A percentile compares a stretch with the other conserved stretches of the same genome.
Evolutionary conservation across 2,329 filamentous ascomycete genomes (phyloP).

Genomic region (Alternaria sp.): DNA sequence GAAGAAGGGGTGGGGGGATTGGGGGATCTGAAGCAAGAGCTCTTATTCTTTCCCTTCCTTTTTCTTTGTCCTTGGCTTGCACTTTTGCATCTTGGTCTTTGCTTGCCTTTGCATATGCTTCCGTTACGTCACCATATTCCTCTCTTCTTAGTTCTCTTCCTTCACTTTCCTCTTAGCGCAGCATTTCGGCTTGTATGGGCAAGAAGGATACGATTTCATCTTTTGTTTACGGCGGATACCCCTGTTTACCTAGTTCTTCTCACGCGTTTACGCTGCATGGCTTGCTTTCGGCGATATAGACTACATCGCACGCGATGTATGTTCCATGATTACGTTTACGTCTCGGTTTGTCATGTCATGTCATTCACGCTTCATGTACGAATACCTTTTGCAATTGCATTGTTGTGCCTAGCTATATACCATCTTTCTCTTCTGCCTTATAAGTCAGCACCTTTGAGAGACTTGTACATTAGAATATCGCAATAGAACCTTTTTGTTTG

Average conservation of each 20-base stretch:
- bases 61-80: background rate
- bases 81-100: background rate
- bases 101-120: background rate
- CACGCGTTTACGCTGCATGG: background rate
- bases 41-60: background rate
- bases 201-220: background rate
- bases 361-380: background rate
- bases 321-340: background rate
- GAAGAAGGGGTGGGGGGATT: conserved; percentile 36
- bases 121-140: background rate
- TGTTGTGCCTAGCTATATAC: background rate
- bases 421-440: fast-evolving
- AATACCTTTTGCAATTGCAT: background rate
- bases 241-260: background rate
- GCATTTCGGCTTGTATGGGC: background rate
- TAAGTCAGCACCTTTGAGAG: too few relatives aligned
- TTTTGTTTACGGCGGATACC: conserved; percentile 4
- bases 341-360: background rate
- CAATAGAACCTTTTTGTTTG: too few relatives aligned
- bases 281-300: background rate
- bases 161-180: background rate
- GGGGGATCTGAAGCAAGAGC: conserved; percentile 28
- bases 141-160: too few relatives aligned
- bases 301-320: background rate
- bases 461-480: too few relatives aligned